A percentile compares a stretch with the other conserved stretches of the same genome.
Conservation (phyloP, 129 eudicot species). For the Mikania micrantha region DNA sequence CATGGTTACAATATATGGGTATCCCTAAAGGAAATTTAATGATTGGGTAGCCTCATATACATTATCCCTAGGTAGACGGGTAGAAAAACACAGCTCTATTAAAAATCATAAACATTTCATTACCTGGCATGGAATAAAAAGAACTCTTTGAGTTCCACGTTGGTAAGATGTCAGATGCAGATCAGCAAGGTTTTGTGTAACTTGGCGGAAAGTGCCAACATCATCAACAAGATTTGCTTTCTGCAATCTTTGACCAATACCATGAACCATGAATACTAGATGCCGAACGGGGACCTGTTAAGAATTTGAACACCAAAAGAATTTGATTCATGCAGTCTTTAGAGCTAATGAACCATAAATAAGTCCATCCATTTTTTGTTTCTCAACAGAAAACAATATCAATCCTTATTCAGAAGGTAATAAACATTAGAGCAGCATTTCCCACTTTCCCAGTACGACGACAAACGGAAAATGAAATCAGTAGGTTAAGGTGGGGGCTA, state of each 20-base stretch:
- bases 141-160: conserved; percentile 79
- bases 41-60: background rate
- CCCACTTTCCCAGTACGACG: background rate
- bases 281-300: conserved; percentile 93
- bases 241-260: conserved; percentile 97
- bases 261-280: conserved; percentile 97
- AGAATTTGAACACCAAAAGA: conserved; percentile 16
- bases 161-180: conserved; percentile 75
- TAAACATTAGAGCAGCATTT: background rate
- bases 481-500: background rate
- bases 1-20: background rate
- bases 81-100: background rate
- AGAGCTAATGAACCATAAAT: background rate
- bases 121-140: conserved; percentile 94
- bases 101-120: background rate
- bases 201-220: conserved; percentile 66
- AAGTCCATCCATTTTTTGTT: background rate
- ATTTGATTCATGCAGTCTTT: background rate
- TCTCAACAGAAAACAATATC: background rate
- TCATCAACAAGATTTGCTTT: conserved; percentile 93
- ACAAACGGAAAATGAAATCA: background rate
- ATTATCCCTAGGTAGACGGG: background rate
- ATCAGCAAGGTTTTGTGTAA: conserved; percentile 82
- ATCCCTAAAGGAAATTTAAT: background rate
- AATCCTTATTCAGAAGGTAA: background rate